These are phyloP conservation scores for Mycena metata DNA, from an alignment of 768 basidiomycete genomes.

Conservation along the genomic window DNA sequence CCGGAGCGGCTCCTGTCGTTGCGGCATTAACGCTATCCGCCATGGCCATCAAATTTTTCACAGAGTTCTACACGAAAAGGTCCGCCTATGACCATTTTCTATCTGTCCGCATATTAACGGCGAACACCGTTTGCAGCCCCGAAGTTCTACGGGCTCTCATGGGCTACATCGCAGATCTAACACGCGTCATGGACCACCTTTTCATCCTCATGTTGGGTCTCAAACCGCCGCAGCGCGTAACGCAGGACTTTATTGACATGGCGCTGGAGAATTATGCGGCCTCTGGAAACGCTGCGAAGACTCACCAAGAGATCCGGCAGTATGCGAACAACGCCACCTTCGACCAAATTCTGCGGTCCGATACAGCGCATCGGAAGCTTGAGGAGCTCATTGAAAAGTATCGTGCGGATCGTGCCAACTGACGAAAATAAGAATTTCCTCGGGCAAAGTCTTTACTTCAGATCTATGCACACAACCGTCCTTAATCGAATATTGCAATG, in stretches of 20 bases:
- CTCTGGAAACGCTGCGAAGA: background rate
- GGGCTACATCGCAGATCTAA: slow-evolving; percentile 14
- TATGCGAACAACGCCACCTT: background rate
- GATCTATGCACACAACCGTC: no score
- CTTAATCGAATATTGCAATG: no score
- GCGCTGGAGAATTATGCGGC: background rate
- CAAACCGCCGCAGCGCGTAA: background rate
- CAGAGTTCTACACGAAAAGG: background rate
- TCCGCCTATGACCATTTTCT: no score
- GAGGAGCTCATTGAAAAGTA: background rate
- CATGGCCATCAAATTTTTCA: background rate
- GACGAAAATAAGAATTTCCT: no score
- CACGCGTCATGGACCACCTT: slow-evolving; percentile 14
- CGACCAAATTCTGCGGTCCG: background rate
- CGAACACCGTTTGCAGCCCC: no score
- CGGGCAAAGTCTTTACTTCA: no score
- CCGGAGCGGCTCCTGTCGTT: background rate
- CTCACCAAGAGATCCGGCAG: background rate
- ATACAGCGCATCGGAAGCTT: background rate
- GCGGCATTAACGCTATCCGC: slow-evolving; percentile 2
- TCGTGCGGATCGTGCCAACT: no score
- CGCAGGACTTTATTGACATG: background rate
- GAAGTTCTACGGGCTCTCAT: slow-evolving; percentile 4
- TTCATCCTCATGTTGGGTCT: background rate
- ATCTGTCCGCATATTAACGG: no score